Base-by-base conservation (phyloP, 176 grass and related monocot genomes). In the Lolium multiflorum region DNA sequence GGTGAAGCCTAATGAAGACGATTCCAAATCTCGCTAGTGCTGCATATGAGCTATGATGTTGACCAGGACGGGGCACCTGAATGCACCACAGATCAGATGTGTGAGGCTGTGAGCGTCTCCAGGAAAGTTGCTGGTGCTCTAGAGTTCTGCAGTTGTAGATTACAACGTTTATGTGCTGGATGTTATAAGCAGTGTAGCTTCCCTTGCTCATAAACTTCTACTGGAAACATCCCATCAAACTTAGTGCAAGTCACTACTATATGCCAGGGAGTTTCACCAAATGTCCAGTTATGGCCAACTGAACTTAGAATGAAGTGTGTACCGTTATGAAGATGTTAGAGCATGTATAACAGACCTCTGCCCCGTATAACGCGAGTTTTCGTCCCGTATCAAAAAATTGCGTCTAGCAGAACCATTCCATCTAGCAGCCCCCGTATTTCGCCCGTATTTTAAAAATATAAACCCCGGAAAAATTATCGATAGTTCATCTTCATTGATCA, bases 191-290 rank as follows among this genome's bases (percentile, higher is more conserved):
- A 37, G 15, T 8, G 54, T 63, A 43, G 21, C 16, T 39, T 78
- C 4, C 44, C 65, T 89, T 80, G 49, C 35, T 17, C 21, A 21
- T 75, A 56, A 50, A 28, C 44, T 80, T 86, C 41, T 11, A 35
- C 16, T 74, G 13, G 37, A 57, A 57, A 71, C 12, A 49, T 81
- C 51, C 25, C 44, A 54, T 47, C 63, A 69, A 38, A n/a, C 56
- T 38, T 5, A 5, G 18, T 69, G 12, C 22, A 66, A 68, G 46
- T 62, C 11, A 4, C 56, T 52, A 38, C 57, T 77, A 21, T 55
- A 54, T 28, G 28, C 28, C 11, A 89, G 74, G 21, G 18, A 39
- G 6, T 58, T 48, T 78, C 12, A 9, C 4, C 3, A 28, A 38
- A 41, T 70, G 3, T 11, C 38, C 35, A n/a, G 4, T 11, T 35